These are phyloP conservation scores for Diplodia scrobiculata DNA, from an alignment of 2,329 filamentous ascomycete genomes.

Conservation along the genomic window DNA sequence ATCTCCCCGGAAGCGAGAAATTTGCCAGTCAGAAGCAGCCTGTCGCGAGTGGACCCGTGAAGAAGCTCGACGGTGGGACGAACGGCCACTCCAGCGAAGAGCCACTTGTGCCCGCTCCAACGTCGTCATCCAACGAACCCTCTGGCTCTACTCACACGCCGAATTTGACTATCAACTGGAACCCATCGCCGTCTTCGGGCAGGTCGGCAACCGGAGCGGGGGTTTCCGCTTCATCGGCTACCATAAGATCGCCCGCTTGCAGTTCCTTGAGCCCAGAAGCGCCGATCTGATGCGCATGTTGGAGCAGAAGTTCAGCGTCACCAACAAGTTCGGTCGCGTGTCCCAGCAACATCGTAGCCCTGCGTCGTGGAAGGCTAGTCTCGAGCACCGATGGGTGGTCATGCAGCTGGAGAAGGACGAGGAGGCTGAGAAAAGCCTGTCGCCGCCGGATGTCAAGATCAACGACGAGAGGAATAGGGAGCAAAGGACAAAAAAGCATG, in stretches of 20 bases:
- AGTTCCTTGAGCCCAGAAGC: constrained; percentile 35
- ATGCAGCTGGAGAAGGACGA: constrained; percentile 37
- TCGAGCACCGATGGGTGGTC: constrained; percentile 38
- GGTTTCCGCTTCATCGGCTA: constrained; percentile 36
- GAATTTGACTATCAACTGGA: not conserved
- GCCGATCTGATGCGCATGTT: constrained; percentile 36
- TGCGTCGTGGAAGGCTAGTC: constrained; percentile 35
- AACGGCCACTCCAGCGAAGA: not conserved
- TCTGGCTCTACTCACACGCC: not conserved
- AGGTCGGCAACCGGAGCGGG: constrained; percentile 13
- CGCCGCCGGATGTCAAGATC: constrained; percentile 33
- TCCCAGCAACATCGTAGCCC: constrained; percentile 31
- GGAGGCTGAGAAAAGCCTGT: constrained; percentile 34
- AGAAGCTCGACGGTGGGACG: not conserved
- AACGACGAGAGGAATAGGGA: not conserved
- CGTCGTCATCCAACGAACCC: not conserved
- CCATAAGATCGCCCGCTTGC: constrained; percentile 33
- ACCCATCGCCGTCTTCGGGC: constrained; percentile 37
- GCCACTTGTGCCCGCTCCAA: not conserved
- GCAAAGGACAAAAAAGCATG: not conserved
- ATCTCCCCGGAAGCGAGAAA: constrained; percentile 32
- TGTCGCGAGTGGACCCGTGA: not conserved
- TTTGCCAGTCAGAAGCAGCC: not conserved
- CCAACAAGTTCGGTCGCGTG: constrained; percentile 31
- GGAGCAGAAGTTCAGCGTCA: constrained; percentile 37